Evolutionary conservation across 441 rosid species (phyloP).

Genomic region (Hypseocharis bilobata): DNA sequence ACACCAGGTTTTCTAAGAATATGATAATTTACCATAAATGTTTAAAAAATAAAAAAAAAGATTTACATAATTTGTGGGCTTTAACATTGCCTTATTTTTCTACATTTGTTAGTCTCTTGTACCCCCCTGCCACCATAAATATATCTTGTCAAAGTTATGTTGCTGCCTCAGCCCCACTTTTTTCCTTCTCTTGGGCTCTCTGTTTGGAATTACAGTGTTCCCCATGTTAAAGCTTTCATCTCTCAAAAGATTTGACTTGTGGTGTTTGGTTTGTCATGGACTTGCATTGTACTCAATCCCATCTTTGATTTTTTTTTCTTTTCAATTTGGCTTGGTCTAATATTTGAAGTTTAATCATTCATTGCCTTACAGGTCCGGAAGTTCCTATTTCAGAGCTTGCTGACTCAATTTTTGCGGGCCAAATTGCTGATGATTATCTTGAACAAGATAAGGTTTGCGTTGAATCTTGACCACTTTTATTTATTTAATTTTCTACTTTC

Average conservation of each 20-base stretch:
- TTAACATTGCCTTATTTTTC: neutral
- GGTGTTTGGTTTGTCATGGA: neutral
- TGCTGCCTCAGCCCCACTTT: neutral
- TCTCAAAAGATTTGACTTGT: neutral
- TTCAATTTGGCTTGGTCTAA: neutral
- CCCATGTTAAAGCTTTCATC: no score
- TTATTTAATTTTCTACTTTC: constrained; percentile 3
- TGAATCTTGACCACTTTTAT: constrained; percentile 3
- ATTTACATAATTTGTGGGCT: neutral
- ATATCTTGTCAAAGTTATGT: neutral
- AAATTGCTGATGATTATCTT: constrained; percentile 27
- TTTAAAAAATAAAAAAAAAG: neutral
- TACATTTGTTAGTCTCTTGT: neutral
- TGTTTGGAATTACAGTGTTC: neutral
- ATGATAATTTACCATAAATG: neutral
- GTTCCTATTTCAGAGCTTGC: constrained; percentile 62
- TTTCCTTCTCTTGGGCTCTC: neutral
- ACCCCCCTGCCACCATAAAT: no score
- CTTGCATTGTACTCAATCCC: neutral
- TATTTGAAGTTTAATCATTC: constrained; percentile 3
- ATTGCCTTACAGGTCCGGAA: constrained; percentile 48
- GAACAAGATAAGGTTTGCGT: constrained; percentile 38
- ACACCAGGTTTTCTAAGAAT: neutral
- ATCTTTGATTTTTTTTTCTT: neutral
- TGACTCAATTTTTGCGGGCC: constrained; percentile 52